Evolutionary conservation across 2,329 filamentous ascomycete species (phyloP), one percentile per base, ranked within the genome.

Genomic region (Apiospora sp.): DNA sequence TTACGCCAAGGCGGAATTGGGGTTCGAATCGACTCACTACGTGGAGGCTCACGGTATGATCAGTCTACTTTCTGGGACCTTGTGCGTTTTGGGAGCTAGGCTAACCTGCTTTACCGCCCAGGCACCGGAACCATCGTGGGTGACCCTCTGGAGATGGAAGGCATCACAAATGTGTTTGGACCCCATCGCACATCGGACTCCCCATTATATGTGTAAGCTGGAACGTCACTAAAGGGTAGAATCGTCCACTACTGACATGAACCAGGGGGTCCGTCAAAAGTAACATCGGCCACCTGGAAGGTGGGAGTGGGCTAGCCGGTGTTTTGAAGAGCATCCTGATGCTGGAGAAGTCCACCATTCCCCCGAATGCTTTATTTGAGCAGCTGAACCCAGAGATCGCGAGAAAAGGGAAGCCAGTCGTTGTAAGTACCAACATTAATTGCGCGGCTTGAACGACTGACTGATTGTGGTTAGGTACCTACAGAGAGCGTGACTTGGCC

Each of bases 61-160:
- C 54, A 22, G 1, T 48, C 16, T 48, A 3, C 46, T 48, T 48
- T 12, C 14, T 12, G 14, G 4, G 14, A 22, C 12, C 22, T 22
- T 48, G 13, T 2, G 16, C 12, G 19, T 48, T 3, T 19, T 19
- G 16, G 19, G 14, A 7, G 1, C 3, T 48, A 3, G 3, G 14
- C 46, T 19, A 22, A 48, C 16, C 5, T 19, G 5, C 19, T 19
- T 27, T 30, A 7, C 22, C 6, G 3, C 10, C 89, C 88, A 75
- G 90, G 90, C 6, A 92, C 89, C 0, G 90, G 89, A 3, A 92
- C 90, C 0, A 84, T 86, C 41, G 87, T 86, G 3, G 89, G 89
- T 12, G 88, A 90, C 74, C 83, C 82, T 75, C 82, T 84, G 72
- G 87, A 89, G 74, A 80, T 86, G 1, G 83, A 84, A 49, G 87